Evolutionary conservation across 257 asterid genomes (phyloP).

Genomic region (Agastache rugosa): DNA sequence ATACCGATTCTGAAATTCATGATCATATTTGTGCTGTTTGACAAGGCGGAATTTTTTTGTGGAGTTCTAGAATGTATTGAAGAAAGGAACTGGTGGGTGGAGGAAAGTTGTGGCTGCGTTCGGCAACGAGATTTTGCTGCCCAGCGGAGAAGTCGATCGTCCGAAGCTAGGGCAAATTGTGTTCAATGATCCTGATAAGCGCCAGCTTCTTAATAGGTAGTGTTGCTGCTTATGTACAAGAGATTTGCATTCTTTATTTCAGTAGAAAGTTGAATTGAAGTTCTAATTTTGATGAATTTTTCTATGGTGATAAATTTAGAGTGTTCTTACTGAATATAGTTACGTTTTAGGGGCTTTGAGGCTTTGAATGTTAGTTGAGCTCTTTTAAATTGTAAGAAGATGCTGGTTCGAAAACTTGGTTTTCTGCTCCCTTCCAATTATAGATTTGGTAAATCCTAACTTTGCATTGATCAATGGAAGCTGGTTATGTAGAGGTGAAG

Average conservation of each 20-base stretch:
- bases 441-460: background rate
- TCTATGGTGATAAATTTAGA: background rate
- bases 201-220: constrained; percentile 89
- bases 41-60: constrained; percentile 1
- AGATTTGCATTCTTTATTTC: background rate
- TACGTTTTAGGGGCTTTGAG: background rate
- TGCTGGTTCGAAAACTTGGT: background rate
- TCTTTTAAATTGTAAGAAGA: background rate
- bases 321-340: background rate
- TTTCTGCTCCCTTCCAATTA: background rate
- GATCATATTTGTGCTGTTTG: background rate
- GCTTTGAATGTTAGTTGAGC: background rate
- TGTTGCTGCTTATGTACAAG: background rate
- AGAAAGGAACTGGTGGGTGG: constrained; percentile 90
- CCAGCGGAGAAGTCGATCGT: constrained; percentile 85
- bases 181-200: constrained; percentile 71
- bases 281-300: constrained; percentile 2
- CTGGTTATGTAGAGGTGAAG: background rate
- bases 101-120: constrained; percentile 81
- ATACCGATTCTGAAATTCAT: background rate
- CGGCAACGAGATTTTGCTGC: constrained; percentile 73
- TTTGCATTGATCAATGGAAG: background rate
- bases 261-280: background rate
- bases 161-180: constrained; percentile 86
- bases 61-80: constrained; percentile 64